Evolutionary conservation across 192 early-diverging fungal genomes (phyloP).

Genomic region (Umbelopsis ramanniana): DNA sequence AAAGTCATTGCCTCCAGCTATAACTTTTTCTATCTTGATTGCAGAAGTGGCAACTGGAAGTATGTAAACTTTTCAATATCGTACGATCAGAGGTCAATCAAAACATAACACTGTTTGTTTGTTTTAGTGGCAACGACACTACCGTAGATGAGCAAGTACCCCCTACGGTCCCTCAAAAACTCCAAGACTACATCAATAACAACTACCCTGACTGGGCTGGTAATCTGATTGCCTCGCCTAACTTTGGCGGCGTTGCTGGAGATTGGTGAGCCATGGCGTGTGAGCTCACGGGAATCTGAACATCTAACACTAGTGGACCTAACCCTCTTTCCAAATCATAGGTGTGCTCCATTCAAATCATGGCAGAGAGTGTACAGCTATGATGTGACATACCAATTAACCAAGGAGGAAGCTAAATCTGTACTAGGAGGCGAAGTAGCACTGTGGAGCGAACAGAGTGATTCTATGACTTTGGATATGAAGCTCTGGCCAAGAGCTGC

Average conservation of each 20-base stretch:
- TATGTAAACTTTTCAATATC: slow-evolving; percentile 25
- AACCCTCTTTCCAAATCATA: neutral
- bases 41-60: slow-evolving; percentile 76
- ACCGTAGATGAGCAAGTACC: slow-evolving; percentile 47
- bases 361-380: slow-evolving; percentile 81
- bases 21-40: slow-evolving; percentile 80
- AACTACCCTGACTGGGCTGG: slow-evolving; percentile 22
- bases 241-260: slow-evolving; percentile 51
- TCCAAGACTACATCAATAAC: slow-evolving; percentile 28
- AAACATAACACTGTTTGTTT: neutral
- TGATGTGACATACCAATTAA: slow-evolving; percentile 62
- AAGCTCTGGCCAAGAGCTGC: slow-evolving; percentile 76
- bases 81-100: neutral
- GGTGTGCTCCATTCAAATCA: slow-evolving; percentile 74
- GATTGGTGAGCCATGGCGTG: slow-evolving; percentile 58
- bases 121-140: slow-evolving; percentile 58
- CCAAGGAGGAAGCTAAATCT: slow-evolving; percentile 49
- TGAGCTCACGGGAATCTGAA: too few relatives aligned
- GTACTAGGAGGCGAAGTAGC: slow-evolving; percentile 77
- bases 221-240: slow-evolving; percentile 34
- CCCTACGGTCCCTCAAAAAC: slow-evolving; percentile 29
- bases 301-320: too few relatives aligned
- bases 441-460: slow-evolving; percentile 77
- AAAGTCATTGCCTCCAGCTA: slow-evolving; percentile 66
- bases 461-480: slow-evolving; percentile 64